Conservation (phyloP, 2,329 filamentous ascomycete species). For the Neofusicoccum cordaticola region DNA sequence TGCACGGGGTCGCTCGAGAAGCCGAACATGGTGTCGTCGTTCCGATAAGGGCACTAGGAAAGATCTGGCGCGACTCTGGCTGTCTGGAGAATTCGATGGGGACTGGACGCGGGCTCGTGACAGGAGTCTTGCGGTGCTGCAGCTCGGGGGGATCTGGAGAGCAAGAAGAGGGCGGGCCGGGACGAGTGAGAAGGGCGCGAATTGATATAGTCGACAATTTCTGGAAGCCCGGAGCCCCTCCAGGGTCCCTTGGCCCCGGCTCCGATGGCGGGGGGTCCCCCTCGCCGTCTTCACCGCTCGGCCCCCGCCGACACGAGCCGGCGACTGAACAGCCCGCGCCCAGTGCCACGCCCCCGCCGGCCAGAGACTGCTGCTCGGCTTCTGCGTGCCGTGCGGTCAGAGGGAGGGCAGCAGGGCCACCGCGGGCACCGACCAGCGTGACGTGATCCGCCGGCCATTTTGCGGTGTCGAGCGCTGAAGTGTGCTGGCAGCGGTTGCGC, state of each 20-base stretch:
- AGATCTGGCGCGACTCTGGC: background rate
- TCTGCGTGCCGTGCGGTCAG: slow-evolving; percentile 10
- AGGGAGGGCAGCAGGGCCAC: background rate
- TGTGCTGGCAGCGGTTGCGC: background rate
- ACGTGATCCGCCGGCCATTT: background rate
- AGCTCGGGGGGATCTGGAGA: background rate
- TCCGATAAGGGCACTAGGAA: background rate
- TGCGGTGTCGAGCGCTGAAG: slow-evolving; percentile 2
- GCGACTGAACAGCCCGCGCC: background rate
- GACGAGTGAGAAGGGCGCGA: background rate
- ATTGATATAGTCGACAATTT: background rate
- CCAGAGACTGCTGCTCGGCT: background rate
- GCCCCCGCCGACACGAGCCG: background rate
- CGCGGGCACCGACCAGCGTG: background rate
- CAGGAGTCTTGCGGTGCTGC: background rate
- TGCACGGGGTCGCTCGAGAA: slow-evolving; percentile 4
- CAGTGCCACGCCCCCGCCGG: background rate
- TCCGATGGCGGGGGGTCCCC: slow-evolving; percentile 3
- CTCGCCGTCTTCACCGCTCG: slow-evolving; percentile 1
- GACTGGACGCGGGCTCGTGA: too few relatives aligned
- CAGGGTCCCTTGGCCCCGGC: background rate
- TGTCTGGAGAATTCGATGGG: background rate
- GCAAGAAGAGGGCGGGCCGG: background rate
- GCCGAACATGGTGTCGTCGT: slow-evolving; percentile 7
- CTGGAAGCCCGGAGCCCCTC: background rate